Conservation (phyloP, 768 basidiomycete species). For the Phanerodontia chrysosporium region DNA sequence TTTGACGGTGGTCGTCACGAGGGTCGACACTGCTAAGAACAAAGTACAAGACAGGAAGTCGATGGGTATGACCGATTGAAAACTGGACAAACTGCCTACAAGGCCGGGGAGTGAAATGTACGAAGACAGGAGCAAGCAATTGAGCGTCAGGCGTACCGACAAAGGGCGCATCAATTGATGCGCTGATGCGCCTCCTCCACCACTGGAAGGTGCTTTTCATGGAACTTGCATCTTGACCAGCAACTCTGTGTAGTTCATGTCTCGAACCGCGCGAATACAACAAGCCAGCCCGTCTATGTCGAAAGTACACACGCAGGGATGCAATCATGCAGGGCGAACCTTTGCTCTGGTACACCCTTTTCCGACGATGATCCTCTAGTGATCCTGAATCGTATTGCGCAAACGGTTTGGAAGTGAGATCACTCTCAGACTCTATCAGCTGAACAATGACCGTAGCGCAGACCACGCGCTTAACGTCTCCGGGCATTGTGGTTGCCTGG, state of each 20-base stretch:
- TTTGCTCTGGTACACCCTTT: background rate
- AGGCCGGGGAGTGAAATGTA: too few species aligned
- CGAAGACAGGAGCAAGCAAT: background rate
- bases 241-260: too few species aligned
- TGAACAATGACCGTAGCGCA: background rate
- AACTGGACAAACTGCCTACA: too few species aligned
- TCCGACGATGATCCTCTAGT: background rate
- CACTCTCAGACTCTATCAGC: background rate
- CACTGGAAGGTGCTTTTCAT: background rate
- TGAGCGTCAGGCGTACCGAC: background rate
- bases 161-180: background rate
- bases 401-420: background rate
- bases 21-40: background rate
- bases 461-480: background rate
- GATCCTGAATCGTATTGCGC: background rate
- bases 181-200: background rate
- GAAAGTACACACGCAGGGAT: too few species aligned
- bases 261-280: too few species aligned
- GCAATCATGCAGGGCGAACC: too few species aligned
- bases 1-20: constrained; percentile 10
- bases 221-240: too few species aligned
- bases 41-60: background rate
- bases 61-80: too few species aligned
- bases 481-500: background rate
- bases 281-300: too few species aligned